phyloP scores from a whole-genome alignment of 176 grass and related monocot species.

The Paspalum vaginatum region DNA sequence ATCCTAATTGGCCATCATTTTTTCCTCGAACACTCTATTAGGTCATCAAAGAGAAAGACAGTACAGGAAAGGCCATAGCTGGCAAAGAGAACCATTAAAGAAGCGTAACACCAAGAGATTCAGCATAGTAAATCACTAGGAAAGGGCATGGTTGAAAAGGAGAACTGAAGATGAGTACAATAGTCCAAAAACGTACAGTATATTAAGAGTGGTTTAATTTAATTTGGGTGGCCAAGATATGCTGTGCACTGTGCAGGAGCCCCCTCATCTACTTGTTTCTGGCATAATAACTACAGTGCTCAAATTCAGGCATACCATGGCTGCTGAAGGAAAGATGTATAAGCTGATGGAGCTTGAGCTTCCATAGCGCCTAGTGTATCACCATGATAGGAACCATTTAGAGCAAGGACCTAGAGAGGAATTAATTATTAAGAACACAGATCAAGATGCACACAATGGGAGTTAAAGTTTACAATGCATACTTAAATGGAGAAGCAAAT shows the following conservation, averaged over 20 bases:
- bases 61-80: background rate
- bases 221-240: background rate
- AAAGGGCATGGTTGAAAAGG: background rate
- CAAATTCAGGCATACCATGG: conserved; percentile 72
- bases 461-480: background rate
- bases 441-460: conserved; percentile 1
- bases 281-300: conserved; percentile 4
- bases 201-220: background rate
- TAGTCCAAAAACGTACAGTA: background rate
- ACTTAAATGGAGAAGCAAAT: no score
- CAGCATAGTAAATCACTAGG: background rate
- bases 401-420: conserved; percentile 70
- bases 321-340: conserved; percentile 90
- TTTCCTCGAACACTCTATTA: background rate
- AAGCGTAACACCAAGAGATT: background rate
- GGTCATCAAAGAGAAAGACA: background rate
- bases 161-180: background rate
- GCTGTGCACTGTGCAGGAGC: no score
- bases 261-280: background rate
- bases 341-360: conserved; percentile 93
- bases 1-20: background rate
- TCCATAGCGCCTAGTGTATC: conserved; percentile 99
- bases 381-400: conserved; percentile 91
- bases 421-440: background rate
- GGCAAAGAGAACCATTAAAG: background rate